Base-by-base conservation (phyloP, 306 rosid genomes). In the Castanospermum australe region DNA sequence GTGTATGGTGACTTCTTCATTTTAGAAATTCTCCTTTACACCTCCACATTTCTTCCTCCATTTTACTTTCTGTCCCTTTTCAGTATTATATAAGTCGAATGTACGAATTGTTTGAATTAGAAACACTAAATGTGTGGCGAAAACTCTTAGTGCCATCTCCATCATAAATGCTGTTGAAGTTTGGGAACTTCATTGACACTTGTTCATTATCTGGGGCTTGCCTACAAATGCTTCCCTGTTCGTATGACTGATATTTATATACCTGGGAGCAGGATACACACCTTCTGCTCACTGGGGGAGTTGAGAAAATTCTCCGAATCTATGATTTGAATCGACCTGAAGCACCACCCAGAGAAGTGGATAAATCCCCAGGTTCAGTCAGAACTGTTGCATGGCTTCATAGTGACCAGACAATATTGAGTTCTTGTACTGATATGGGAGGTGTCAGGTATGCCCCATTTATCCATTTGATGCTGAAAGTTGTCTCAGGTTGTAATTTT, bases 301-400 rank as follows among this genome's bases (percentile, higher is more conserved):
- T 92, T 1, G 99, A 96, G 89, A 96, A 96, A 82, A 83, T 89
- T 76, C 92, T 96, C 41, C 99, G 99, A 1, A 87, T 96, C 62
- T 96, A 87, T 83, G 99, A 96, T 81, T 52, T 96, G 91, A 93
- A 93, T 82, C 93, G 94, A 57, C 98, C 96, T 15, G 98, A 96
- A 90, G 97, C 91, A 17, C 86, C 96, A 62, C 98, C 99, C 60
- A 93, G 93, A 76, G 98, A 93, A 89, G 96, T 96, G 52, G 98
- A 93, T 56, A 93, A 91, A 76, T 91, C 98, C 64, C 97, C 99
- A 41, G 99, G 99, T 79, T 96, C 99, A 7, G 84, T 96, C 54
- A 88, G 99, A 85, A 96, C 96, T 39, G 97, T 91, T 76, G 91
- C 98, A 39, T 96, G 97, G 98, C 96, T 96, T 77, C 99, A 96